phyloP scores from a whole-genome alignment of 2,329 filamentous ascomycete genomes.

The Juglanconis oblonga region DNA sequence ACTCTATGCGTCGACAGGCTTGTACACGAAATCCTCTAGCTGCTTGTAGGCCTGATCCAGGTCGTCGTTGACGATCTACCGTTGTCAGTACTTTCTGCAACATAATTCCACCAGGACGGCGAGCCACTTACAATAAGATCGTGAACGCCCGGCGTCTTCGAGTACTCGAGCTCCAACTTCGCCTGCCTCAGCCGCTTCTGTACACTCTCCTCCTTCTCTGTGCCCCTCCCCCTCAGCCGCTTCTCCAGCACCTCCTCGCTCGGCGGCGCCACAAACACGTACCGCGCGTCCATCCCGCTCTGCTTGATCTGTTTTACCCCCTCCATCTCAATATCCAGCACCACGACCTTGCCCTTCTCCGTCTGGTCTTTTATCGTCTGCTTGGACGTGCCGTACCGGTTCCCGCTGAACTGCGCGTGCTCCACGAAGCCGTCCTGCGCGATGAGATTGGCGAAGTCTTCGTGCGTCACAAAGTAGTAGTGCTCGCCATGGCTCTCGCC shows the following conservation, averaged over 20 bases:
- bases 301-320: conserved; percentile 91
- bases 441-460: conserved; percentile 66
- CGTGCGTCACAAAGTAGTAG: conserved; percentile 74
- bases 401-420: conserved; percentile 77
- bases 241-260: conserved; percentile 70
- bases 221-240: conserved; percentile 70
- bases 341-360: conserved; percentile 68
- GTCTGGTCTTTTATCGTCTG: conserved; percentile 74
- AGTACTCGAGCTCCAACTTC: conserved; percentile 69
- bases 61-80: conserved; percentile 37
- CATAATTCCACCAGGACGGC: not conserved
- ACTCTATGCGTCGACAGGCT: conserved; percentile 21
- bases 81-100: not conserved
- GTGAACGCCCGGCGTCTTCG: conserved; percentile 61
- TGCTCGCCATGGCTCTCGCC: conserved; percentile 75
- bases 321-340: conserved; percentile 98
- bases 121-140: conserved; percentile 27
- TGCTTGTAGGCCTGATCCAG: conserved; percentile 50
- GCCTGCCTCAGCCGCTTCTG: conserved; percentile 69
- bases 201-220: conserved; percentile 73
- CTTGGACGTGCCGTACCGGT: conserved; percentile 83
- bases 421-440: conserved; percentile 76
- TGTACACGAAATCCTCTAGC: conserved; percentile 49
- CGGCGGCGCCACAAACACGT: conserved; percentile 82
- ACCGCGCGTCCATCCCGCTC: conserved; percentile 71